Evolutionary conservation across 176 grass and related monocot genomes (phyloP), one percentile per base, ranked within the genome.

Genomic region (Avena eriantha): DNA sequence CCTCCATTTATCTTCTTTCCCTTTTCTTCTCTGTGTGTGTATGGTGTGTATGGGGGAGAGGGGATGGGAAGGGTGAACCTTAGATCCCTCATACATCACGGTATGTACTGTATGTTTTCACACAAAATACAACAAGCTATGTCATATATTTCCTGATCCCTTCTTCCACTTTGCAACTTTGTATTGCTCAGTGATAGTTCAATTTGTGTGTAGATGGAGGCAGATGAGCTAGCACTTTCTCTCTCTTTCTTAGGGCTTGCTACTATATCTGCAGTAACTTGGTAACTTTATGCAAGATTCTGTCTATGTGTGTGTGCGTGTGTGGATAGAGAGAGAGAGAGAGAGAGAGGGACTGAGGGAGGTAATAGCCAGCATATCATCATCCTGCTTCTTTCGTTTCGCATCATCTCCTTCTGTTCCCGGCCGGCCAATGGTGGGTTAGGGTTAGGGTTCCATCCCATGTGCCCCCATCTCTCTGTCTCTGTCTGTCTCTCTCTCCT

Each of bases 381-480:
- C 26, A 23, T 77, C 21, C 54, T 34, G 55, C 41, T 84, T 76
- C 41, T 63, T 84, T 76, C 51, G 57, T 63, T 84, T 76, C 51
- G 57, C 82, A 84, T 76, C 71, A 76, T 85, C 56, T 55, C 19
- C 64, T 69, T 83, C 48, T 59, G 19, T 75, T 81, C 73, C 61
- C 64, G 34, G 26, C 61, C 64, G 34, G 26, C 53, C 74, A 80
- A 56, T 85, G 48, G 18, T 35, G 86, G 34, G 2, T 80, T 91
- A 91, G 85, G 89, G 89, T 91, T 91, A 91, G 89, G 89, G 89
- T 87, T 91, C 79, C 85, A 33, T 84, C 81, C 76, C 79, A 83
- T 88, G 68, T 86, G 49, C 78, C 47, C 54, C 23, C 43, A 8
- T 64, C 74, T 65, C 35, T 24, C 21, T 50, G 47, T 34, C 82